These are phyloP conservation scores for Leccinum rimulosum DNA, from an alignment of 768 basidiomycete genomes.

Conservation along the genomic window DNA sequence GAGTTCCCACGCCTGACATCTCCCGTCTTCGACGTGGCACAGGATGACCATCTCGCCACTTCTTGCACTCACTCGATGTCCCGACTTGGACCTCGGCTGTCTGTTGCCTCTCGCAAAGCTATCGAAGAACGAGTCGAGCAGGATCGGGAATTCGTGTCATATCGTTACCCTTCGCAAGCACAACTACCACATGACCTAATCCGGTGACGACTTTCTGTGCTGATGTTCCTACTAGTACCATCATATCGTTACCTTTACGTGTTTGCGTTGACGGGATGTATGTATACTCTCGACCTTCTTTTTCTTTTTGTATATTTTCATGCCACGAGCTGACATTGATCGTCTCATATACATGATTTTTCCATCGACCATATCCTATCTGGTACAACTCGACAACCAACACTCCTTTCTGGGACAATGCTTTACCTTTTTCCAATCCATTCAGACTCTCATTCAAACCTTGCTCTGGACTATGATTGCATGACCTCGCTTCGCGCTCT, in stretches of 20 bases:
- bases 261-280: slow-evolving; percentile 6
- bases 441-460: slow-evolving; percentile 14
- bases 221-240: slow-evolving; percentile 4
- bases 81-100: slow-evolving; percentile 53
- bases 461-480: slow-evolving; percentile 30
- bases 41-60: slow-evolving; percentile 46
- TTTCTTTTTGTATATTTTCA: slow-evolving; percentile 21
- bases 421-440: slow-evolving; percentile 15
- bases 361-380: slow-evolving; percentile 15
- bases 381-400: slow-evolving; percentile 14
- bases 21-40: slow-evolving; percentile 40
- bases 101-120: slow-evolving; percentile 64
- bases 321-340: slow-evolving; percentile 15
- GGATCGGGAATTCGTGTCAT: slow-evolving; percentile 81
- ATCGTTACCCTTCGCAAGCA: slow-evolving; percentile 80
- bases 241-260: slow-evolving; percentile 2
- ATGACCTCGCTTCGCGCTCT: slow-evolving; percentile 14
- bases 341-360: slow-evolving; percentile 21
- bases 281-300: slow-evolving; percentile 5
- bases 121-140: slow-evolving; percentile 82
- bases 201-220: slow-evolving; percentile 33
- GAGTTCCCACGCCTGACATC: slow-evolving; percentile 49
- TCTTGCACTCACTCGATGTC: slow-evolving; percentile 51
- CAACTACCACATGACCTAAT: slow-evolving; percentile 60
- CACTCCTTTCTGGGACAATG: slow-evolving; percentile 29